Conservation (phyloP, 169 alveolate species). For the Plasmodium vivax region DNA sequence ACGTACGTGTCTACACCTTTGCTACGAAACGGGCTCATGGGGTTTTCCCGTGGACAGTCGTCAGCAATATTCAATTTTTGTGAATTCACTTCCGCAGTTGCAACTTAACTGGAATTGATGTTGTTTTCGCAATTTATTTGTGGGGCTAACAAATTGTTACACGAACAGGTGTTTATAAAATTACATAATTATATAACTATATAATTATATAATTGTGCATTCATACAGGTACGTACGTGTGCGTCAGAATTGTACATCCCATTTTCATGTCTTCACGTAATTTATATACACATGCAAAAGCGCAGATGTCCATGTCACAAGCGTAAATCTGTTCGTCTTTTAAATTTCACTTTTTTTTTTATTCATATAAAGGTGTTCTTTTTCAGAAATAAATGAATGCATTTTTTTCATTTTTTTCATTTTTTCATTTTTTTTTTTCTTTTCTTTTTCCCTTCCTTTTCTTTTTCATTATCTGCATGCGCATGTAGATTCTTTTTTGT, state of each 20-base stretch:
- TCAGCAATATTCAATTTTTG: constrained; percentile 2
- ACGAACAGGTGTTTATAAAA: background rate
- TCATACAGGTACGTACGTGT: background rate
- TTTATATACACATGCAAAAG: background rate
- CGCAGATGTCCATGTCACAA: background rate
- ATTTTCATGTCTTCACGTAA: background rate
- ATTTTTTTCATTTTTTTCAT: background rate
- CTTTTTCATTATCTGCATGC: constrained; percentile 21
- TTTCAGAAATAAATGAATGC: constrained; percentile 12
- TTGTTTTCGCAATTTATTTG: background rate
- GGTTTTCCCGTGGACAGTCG: background rate
- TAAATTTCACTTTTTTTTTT: background rate
- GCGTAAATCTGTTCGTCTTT: background rate
- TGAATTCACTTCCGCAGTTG: background rate
- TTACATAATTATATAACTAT: background rate
- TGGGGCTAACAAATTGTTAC: background rate
- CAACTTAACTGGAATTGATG: background rate
- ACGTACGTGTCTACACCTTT: background rate
- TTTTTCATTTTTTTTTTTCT: background rate
- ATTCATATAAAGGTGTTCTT: background rate
- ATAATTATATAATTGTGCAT: background rate
- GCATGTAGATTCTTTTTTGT: constrained; percentile 17
- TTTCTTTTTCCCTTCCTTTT: background rate
- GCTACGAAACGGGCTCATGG: background rate
- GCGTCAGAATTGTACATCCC: background rate